Evolutionary conservation across 768 basidiomycete species (phyloP), one percentile per base, ranked within the genome.

Genomic region (Coprinellus micaceus): DNA sequence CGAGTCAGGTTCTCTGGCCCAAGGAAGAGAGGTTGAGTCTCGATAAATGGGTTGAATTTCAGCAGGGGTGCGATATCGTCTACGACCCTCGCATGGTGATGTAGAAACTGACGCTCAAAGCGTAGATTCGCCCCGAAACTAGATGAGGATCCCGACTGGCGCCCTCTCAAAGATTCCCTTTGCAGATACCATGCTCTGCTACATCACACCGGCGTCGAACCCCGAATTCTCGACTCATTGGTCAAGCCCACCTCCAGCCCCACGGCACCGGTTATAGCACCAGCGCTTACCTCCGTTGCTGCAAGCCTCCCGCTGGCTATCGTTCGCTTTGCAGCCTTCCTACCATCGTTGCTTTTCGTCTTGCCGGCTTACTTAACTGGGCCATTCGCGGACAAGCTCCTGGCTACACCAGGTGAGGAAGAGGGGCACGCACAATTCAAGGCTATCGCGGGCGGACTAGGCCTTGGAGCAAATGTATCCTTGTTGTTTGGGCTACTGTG

Each of bases 401-500:
- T 87, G 25, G 74, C 75, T 10, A 65, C 64, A 0, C 64, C 71
- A 13, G 78, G 80, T 30, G 86, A 89, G 64, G 78, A 86, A 63
- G 88, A 89, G 63, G 78, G 81, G 28, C 71, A 79, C 48, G 85
- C 87, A n/a, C 86, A 89, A 68, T 88, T 82, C 68, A 86, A 88
- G 68, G 74, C 83, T 45, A 73, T 85, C 9, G 78, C 84, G 24
- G 86, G 85, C 2, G 79, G 79, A 2, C 25, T 81, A 10, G 78
- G 80, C 24, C 56, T 69, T 54, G 67, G 74, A 36, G 33, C 66
- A 39, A 67, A 70, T 45, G 56, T 63, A 25, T 64, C 66, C 0
- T 33, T 63, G 49, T 51, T 64, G 15, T 58, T 71, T 29, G 64
- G 60, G 49, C 26, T 61, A 15, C 49, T 69, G 44, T 61, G 66